Percentiles rank a stretch among this genome's conserved stretches.
Evolutionary conservation across 164 flowering plant genomes (phyloP).

Genomic region (Stephania cephalantha): DNA sequence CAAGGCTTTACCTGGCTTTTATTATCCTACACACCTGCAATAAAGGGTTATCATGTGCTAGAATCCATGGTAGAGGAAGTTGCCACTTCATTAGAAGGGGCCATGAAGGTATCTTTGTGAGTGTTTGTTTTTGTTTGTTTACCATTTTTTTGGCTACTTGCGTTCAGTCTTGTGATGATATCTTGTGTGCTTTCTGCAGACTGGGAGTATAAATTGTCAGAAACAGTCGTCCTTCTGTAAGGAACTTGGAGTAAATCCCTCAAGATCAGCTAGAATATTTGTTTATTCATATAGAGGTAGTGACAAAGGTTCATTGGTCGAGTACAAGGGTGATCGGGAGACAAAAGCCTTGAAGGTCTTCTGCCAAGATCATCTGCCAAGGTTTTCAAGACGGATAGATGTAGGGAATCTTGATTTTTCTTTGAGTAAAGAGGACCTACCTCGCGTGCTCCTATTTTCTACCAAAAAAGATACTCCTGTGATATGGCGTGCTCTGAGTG

Average conservation of each 20-base stretch:
- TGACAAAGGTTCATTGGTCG: constrained; percentile 61
- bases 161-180: neutral
- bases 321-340: constrained; percentile 57
- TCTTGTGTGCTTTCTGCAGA: constrained; percentile 33
- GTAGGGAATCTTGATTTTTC: constrained; percentile 33
- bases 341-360: constrained; percentile 49
- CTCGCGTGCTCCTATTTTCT: constrained; percentile 77
- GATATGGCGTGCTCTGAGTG: constrained; percentile 91
- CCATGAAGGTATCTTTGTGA: constrained; percentile 65
- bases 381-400: constrained; percentile 61
- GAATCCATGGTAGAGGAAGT: constrained; percentile 62
- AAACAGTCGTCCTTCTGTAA: constrained; percentile 55
- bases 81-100: constrained; percentile 58
- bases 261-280: constrained; percentile 41
- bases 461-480: constrained; percentile 82
- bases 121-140: neutral
- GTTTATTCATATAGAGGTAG: constrained; percentile 54
- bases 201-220: constrained; percentile 72
- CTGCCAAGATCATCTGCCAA: constrained; percentile 73
- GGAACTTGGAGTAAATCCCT: constrained; percentile 51
- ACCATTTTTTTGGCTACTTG: neutral
- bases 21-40: constrained; percentile 42
- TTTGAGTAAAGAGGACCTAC: constrained; percentile 30
- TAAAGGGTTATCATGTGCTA: constrained; percentile 29
- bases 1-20: constrained; percentile 78